Evolutionary conservation across 768 basidiomycete species (phyloP).

Genomic region (Hygrocybe punicea): DNA sequence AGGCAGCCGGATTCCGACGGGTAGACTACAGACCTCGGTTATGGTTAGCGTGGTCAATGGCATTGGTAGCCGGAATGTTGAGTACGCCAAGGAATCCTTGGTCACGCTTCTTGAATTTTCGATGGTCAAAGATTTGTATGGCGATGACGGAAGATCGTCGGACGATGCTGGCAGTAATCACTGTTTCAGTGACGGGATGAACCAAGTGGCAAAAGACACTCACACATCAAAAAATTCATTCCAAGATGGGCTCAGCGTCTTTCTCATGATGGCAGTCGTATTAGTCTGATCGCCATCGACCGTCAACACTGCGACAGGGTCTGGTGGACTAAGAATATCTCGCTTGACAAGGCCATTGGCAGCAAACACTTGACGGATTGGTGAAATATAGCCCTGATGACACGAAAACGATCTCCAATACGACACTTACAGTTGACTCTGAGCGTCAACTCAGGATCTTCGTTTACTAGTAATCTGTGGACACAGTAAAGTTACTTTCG

Average conservation of each 20-base stretch:
- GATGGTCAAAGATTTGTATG: constrained; percentile 88
- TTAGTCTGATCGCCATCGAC: constrained; percentile 82
- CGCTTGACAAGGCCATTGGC: constrained; percentile 74
- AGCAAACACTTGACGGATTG: constrained; percentile 57
- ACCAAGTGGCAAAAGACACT: constrained; percentile 23
- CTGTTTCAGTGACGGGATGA: constrained; percentile 10
- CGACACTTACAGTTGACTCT: constrained; percentile 47
- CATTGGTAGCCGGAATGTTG: constrained; percentile 54
- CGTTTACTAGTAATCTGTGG: constrained; percentile 39
- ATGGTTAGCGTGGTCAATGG: constrained; percentile 46
- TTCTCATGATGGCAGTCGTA: constrained; percentile 70
- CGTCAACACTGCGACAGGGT: constrained; percentile 85
- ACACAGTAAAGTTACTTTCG: constrained; percentile 11
- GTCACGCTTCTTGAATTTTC: constrained; percentile 82
- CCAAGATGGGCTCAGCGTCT: constrained; percentile 71
- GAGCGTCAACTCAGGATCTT: constrained; percentile 47
- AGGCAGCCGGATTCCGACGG: constrained; percentile 15
- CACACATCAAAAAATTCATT: constrained; percentile 85
- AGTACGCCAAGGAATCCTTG: constrained; percentile 70
- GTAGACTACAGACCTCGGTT: constrained; percentile 40
- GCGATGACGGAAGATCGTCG: constrained; percentile 70
- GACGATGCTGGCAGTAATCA: constrained; percentile 49
- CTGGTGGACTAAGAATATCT: constrained; percentile 76
- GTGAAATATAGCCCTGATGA: constrained; percentile 1
- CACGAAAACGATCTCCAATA: not conserved